A percentile compares a stretch with the other conserved stretches of the same genome.
These are phyloP conservation scores for Euphrasia arctica DNA, from an alignment of 305 asterid species.

Conservation along the genomic window DNA sequence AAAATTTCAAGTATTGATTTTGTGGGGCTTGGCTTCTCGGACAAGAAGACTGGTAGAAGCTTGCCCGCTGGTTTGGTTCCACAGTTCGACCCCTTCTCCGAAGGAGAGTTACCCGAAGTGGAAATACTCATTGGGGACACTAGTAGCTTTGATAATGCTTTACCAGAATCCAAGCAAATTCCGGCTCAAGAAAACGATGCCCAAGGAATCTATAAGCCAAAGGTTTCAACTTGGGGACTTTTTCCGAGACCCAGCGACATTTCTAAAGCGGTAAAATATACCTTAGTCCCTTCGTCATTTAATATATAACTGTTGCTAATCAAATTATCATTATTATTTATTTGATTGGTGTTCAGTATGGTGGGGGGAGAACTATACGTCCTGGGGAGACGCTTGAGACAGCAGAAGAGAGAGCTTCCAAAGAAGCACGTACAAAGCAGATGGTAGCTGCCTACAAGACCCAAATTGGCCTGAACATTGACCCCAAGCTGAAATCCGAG, in stretches of 20 bases:
- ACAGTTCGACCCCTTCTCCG: conserved; percentile 49
- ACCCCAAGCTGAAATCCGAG: conserved; percentile 67
- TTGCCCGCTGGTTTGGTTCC: conserved; percentile 86
- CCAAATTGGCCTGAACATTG: conserved; percentile 62
- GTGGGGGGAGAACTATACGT: conserved; percentile 83
- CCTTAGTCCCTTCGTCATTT: background rate
- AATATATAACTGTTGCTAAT: too few species aligned
- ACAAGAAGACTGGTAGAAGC: conserved; percentile 64
- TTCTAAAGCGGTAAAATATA: conserved; percentile 55
- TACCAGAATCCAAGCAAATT: conserved; percentile 22
- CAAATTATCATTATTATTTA: too few species aligned
- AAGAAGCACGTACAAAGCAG: conserved; percentile 70
- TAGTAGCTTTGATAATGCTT: conserved; percentile 53
- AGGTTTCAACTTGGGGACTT: conserved; percentile 97
- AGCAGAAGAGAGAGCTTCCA: conserved; percentile 66
- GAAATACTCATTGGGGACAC: conserved; percentile 77
- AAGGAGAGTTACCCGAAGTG: conserved; percentile 68
- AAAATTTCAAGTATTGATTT: conserved; percentile 66
- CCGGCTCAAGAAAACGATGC: conserved; percentile 34
- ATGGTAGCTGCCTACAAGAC: conserved; percentile 65
- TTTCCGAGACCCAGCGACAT: conserved; percentile 88
- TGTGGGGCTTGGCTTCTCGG: conserved; percentile 81
- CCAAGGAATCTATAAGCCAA: conserved; percentile 70
- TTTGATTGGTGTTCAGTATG: conserved; percentile 47
- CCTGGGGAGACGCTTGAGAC: conserved; percentile 93